Evolutionary conservation across 108 stramenopile species (phyloP), one percentile per base, ranked within the genome.

Genomic region (Thalassiosira profunda): DNA sequence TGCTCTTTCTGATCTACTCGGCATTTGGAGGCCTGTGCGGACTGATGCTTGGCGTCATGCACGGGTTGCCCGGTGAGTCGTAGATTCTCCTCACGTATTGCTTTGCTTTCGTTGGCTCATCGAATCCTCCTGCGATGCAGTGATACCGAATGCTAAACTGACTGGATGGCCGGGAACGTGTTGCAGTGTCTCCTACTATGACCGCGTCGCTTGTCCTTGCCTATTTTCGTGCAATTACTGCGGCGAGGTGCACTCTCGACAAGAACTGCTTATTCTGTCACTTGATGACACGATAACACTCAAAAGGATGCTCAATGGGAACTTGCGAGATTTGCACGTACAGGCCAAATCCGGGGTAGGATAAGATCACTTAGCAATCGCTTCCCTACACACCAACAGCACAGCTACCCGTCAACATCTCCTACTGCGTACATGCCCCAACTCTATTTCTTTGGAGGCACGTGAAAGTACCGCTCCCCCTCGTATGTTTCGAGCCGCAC

Each of bases 381-480:
- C n/a, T n/a, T n/a, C n/a, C n/a, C n/a, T n/a, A n/a, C n/a, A n/a
- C n/a, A n/a, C n/a, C n/a, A n/a, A n/a, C n/a, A n/a, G n/a, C n/a
- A n/a, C n/a, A n/a, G n/a, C n/a, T n/a, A n/a, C n/a, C n/a, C n/a
- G n/a, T n/a, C n/a, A n/a, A n/a, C n/a, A n/a, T n/a, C n/a, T n/a
- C n/a, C n/a, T n/a, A n/a, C n/a, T n/a, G n/a, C n/a, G n/a, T n/a
- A n/a, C n/a, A n/a, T n/a, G n/a, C n/a, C n/a, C n/a, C n/a, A n/a
- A n/a, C n/a, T n/a, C n/a, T n/a, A 44, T 43, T 63, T 63, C 31
- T 44, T 29, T 45, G 90, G 90, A 11, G 90, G 84, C 10, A 91
- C 65, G 54, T 91, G 90, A 63, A 87, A 91, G 48, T 87, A 91
- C 41, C 80, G 48, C 33, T 83, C 80, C n/a, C 86, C 90, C 10